Evolutionary conservation across 352 stramenopile genomes (phyloP), one percentile per base, ranked within the genome.

Genomic region (Pythium myriotylum): DNA sequence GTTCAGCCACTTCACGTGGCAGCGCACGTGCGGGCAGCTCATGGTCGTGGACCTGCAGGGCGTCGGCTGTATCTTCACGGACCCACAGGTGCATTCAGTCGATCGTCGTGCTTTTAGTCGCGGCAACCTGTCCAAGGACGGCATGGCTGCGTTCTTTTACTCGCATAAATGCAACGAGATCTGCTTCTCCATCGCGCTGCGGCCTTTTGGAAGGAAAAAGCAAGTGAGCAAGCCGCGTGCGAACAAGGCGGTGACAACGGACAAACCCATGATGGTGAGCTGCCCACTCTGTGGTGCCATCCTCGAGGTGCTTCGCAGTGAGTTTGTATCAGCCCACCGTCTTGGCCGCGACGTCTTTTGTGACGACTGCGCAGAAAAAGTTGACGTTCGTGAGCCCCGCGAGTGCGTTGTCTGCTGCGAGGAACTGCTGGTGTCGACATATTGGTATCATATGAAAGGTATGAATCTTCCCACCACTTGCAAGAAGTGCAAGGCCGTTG

Each of bases 21-120:
- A 80, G 39, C 64, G 65, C 24, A 75, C 70, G 29, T 54, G 58
- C 8, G 72, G 72, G 2, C 46, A 75, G 32, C 63, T 78, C 13
- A 67, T 80, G 74, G 66, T 78, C 10, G 68, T 78, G n/a, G 72
- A 80, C 42, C 33, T 80, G 5, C 72, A 84, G 58, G 72, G 69
- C 19, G 74, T 81, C 3, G 65, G 67, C 4, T 61, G 59, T 12
- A 74, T 83, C 26, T 80, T 79, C 47, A 81, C 75, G 16, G 72
- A 81, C 40, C 72, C 72, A 16, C 70, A 81, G 55, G 77, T 84
- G 54, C 75, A 84, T 46, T 74, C 62, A 33, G 35, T 66, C 14
- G 40, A n/a, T 10, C 35, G 43, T 1, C 27, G 48, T 2, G 35
- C 37, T 5, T 81, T 74, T 49, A 71, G 67, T 0, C 66, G 33